These are phyloP conservation scores for Hygrocybe coccinea DNA, from an alignment of 768 basidiomycete species.

Conservation along the genomic window DNA sequence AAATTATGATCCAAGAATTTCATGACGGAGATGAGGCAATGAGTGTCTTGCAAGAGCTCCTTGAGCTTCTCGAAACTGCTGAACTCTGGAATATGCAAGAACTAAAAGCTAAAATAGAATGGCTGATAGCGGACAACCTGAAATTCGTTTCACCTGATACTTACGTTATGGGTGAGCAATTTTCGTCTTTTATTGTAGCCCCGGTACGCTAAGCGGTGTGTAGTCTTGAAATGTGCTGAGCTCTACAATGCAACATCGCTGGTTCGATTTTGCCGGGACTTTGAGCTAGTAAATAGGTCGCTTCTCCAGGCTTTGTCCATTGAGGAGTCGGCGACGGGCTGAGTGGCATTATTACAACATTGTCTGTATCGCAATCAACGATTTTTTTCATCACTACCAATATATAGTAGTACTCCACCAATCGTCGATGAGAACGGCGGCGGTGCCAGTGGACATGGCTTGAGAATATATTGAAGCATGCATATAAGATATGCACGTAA, in stretches of 20 bases:
- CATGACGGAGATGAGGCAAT: constrained; percentile 10
- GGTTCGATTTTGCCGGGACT: constrained; percentile 13
- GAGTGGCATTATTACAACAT: too few species aligned
- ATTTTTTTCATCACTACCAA: too few species aligned
- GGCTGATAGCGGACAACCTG: constrained; percentile 10
- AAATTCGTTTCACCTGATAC: constrained; percentile 15
- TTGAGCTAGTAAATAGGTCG: constrained; percentile 7
- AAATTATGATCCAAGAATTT: neutral
- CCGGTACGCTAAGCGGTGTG: constrained; percentile 3
- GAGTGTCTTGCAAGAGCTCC: constrained; percentile 12
- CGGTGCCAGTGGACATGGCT: too few species aligned
- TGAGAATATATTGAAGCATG: too few species aligned
- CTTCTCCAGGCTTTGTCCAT: neutral
- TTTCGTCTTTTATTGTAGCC: neutral
- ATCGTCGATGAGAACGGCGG: too few species aligned
- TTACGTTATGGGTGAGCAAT: constrained; percentile 13
- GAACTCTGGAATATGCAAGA: constrained; percentile 16
- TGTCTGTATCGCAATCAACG: too few species aligned
- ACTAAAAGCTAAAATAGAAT: constrained; percentile 16
- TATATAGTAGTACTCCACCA: too few species aligned
- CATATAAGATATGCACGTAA: too few species aligned
- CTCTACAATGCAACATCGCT: constrained; percentile 9
- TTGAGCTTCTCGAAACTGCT: constrained; percentile 12
- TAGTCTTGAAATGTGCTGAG: constrained; percentile 3
- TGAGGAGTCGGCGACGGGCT: neutral